Base-by-base conservation (phyloP, 176 grass and related monocot genomes). In the Tillandsia fasciculata region DNA sequence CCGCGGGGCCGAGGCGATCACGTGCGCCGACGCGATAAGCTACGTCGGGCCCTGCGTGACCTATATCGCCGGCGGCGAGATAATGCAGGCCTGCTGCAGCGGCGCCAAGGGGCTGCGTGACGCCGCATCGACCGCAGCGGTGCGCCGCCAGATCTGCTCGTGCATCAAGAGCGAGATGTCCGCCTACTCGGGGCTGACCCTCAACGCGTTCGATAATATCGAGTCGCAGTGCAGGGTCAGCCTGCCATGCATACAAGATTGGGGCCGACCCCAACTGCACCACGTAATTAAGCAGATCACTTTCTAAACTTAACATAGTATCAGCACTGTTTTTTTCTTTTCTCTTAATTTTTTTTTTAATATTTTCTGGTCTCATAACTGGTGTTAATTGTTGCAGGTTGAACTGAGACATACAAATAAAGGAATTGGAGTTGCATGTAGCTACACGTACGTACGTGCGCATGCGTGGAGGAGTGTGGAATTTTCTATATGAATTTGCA, bases 41-140 rank as follows among this genome's bases (percentile, higher is more conserved):
- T 75, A 64, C 54, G 59, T 75, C 57, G n/a, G 11, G 42, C 33
- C 58, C n/a, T 75, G 72, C 17, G 26, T 75, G 53, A 50, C 57
- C 26, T 65, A 63, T 58, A 65, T 18, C 14, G 26, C 26, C 8
- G 58, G 42, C 12, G 72, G 72, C 2, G 64, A 23, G 5, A 47
- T 74, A 26, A 47, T 27, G 12, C 26, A 74, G 58, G 48, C 54
- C 2, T 74, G 71, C 13, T 74, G 71, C 24, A 63, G 64, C 49
- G 71, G 71, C 1, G 71, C 50, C 56, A 74, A 64, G 64, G 42
- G 51, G 49, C 51, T 74, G 17, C 64, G 64, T 28, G 48, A 49
- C 2, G 71, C 29, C 1, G 17, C 29, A 10, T 42, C 33, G 5
- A 70, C 42, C 27, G 15, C 48, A 2, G 48, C 48, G 8, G 67